Base-by-base conservation (phyloP, 163 green algal species). In the Coccomyxa subellipsoidea region DNA sequence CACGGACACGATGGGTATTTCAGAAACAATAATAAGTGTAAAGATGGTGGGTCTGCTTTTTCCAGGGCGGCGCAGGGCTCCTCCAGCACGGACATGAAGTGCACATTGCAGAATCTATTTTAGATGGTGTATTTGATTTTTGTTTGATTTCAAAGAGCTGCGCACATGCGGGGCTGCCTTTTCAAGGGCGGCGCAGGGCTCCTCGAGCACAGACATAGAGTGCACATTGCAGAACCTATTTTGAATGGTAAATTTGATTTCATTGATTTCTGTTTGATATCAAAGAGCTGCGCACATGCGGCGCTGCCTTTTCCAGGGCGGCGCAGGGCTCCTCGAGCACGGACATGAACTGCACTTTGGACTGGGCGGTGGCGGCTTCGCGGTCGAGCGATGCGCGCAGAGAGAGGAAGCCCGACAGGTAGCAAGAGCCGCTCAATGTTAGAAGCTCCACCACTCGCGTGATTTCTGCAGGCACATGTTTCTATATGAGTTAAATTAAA, bases 311-410 rank as follows among this genome's bases (percentile, higher is more conserved):
- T 7, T 87, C 84, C n/a, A 98, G 90, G 76, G 82, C 79, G 35
- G 90, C 71, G 88, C 93, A 97, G 9, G 95, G 92, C 82, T 89
- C 87, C 87, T 97, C 90, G 38, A 97, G 86, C 37, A 79, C 90
- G 29, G 88, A 72, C 78, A 98, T 85, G 84, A 96, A 96, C 34
- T 89, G 91, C 32, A 97, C 84, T 81, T 98, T 98, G 88, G 96
- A 93, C 80, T 94, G 90, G 8, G 95, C 94, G 38, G 92, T 90
- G 53, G 91, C 89, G n/a, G 93, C 93, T 79, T 97, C 93, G 69
- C 80, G 79, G 77, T 95, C 86, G 47, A 98, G 95, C 7, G 89
- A 84, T 81, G 93, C 91, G 7, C 88, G 84, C 75, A 97, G 90
- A 37, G 87, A 87, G 31, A 94, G 86, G 84, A 97, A 98, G 25